Evolutionary conservation across 2,329 filamentous ascomycete genomes (phyloP), one percentile per base, ranked within the genome.

Genomic region (Emergomyces orientalis): DNA sequence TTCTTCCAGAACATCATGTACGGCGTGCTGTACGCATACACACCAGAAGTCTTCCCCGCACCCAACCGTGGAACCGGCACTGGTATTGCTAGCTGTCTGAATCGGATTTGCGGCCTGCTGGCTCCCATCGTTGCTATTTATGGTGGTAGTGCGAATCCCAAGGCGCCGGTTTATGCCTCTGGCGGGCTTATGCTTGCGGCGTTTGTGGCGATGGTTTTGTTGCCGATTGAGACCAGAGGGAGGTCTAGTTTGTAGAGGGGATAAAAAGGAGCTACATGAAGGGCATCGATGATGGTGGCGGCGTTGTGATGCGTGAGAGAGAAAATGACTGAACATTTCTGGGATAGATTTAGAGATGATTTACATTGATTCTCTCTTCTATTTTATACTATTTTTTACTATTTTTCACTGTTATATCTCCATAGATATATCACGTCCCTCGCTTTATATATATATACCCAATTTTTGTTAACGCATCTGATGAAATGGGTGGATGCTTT

Each of bases 1-100:
- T 82, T 84, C 71, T 84, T 83, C 76, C 81, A 79, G 69, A 82
- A 82, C 66, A 79, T 81, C 69, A 81, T 81, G 79, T 84, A 84
- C 66, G 81, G 82, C 34, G 81, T 84, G 1, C 71, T 85, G 1
- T 85, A 82, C 67, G 81, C 82, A 0, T 84, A 84, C 71, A 85
- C 83, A 0, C 83, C 83, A 0, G 82, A 86, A 66, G 81, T 81
- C 0, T 85, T 86, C 71, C 82, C 82, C 0, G 81, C 79, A 2
- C 80, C 82, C 0, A 76, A 82, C 54, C 75, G 83, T 0, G 83
- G 82, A 2, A 84, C 82, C 0, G 84, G 81, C 6, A 81, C 79
- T 1, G 81, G 82, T 49, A 77, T 80, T 49, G 72, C 75, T 30
- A 76, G 75, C 63, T 79, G 74, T 62, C 67, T 80, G 51, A 79